These are phyloP conservation scores for Cordyceps cateniannulata DNA, from an alignment of 2,329 filamentous ascomycete species.

Conservation along the genomic window DNA sequence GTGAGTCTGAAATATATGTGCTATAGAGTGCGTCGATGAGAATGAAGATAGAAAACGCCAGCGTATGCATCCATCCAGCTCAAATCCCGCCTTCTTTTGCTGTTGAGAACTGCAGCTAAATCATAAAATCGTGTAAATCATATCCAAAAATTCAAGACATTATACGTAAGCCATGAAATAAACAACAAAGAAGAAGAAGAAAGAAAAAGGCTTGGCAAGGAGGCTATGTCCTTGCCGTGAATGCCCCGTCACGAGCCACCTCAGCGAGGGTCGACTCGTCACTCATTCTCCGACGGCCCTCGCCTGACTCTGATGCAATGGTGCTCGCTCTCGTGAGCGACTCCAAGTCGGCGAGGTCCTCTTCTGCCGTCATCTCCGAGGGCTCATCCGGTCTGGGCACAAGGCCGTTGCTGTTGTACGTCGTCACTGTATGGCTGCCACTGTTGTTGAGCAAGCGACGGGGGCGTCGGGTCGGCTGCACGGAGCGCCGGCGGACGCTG, in stretches of 20 bases:
- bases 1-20: too few species aligned
- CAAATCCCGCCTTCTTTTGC: not conserved
- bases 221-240: slow-evolving; percentile 8
- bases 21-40: too few species aligned
- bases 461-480: not conserved
- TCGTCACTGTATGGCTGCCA: not conserved
- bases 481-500: slow-evolving; percentile 3
- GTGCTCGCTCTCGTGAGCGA: slow-evolving; percentile 7
- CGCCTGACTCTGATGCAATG: not conserved
- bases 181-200: too few species aligned
- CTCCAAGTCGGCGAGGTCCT: not conserved
- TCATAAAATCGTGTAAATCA: slow-evolving; percentile 7
- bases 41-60: not conserved
- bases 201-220: not conserved
- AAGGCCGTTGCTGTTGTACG: not conserved
- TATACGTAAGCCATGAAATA: not conserved
- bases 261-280: slow-evolving; percentile 12
- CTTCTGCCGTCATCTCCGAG: not conserved
- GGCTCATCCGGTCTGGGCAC: not conserved
- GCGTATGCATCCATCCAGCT: not conserved
- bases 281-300: slow-evolving; percentile 5
- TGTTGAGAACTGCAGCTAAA: not conserved
- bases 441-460: not conserved
- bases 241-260: slow-evolving; percentile 3
- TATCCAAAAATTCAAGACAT: not conserved